These are phyloP conservation scores for Solanum etuberosum DNA, from an alignment of 257 asterid genomes.

Conservation along the genomic window DNA sequence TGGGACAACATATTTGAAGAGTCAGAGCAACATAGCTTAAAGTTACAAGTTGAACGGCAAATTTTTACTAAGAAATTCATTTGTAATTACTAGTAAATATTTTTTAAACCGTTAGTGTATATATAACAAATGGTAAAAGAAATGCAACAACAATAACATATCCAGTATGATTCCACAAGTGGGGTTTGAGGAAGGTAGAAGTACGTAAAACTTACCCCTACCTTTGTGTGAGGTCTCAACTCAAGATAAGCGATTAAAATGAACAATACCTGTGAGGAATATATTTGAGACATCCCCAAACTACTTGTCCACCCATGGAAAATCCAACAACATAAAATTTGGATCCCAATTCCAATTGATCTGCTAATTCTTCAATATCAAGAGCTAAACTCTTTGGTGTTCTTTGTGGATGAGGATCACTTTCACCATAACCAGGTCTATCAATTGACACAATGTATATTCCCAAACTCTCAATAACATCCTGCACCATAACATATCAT, in stretches of 20 bases:
- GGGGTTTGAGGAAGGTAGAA: fast-evolving
- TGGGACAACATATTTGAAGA: background rate
- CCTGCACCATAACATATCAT: background rate
- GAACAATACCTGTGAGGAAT: background rate
- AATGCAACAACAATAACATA: no score
- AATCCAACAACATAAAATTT: background rate
- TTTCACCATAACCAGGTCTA: background rate
- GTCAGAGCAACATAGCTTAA: background rate
- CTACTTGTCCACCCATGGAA: background rate
- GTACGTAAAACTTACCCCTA: fast-evolving
- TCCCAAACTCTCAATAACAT: background rate
- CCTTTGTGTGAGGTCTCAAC: background rate
- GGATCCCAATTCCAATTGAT: background rate
- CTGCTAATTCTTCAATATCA: background rate
- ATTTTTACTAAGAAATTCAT: no score
- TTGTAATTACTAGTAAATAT: background rate
- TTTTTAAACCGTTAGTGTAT: no score
- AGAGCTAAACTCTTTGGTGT: background rate
- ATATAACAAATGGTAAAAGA: no score
- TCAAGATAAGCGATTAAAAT: background rate
- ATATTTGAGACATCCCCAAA: background rate
- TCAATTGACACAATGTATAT: background rate
- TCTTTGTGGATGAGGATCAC: background rate
- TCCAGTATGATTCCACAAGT: background rate
- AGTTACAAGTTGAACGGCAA: background rate